Evolutionary conservation across 2,329 filamentous ascomycete species (phyloP).

Genomic region (Periglandula ipomoeae): DNA sequence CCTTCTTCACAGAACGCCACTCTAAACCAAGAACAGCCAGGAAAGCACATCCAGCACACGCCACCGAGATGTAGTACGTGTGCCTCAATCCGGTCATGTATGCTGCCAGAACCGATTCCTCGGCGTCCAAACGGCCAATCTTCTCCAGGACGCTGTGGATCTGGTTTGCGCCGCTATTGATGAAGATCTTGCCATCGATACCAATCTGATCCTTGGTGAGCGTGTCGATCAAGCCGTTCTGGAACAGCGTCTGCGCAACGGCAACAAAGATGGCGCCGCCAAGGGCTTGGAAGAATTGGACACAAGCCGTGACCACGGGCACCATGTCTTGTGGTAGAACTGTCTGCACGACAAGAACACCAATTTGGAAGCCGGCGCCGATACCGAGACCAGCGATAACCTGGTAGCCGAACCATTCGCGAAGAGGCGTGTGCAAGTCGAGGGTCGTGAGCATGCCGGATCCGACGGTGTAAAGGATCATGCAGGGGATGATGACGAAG

Average conservation of each 20-base stretch:
- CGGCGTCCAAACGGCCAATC: slow-evolving; percentile 31
- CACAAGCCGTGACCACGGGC: slow-evolving; percentile 40
- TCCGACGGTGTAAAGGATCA: slow-evolving; percentile 35
- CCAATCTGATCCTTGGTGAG: slow-evolving; percentile 34
- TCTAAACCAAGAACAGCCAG: slow-evolving; percentile 32
- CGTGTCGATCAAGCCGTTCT: slow-evolving; percentile 49
- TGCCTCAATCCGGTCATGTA: slow-evolving; percentile 41
- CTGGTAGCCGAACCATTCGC: slow-evolving; percentile 50
- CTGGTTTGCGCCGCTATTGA: slow-evolving; percentile 44
- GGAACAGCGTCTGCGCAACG: slow-evolving; percentile 58
- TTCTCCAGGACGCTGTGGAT: slow-evolving; percentile 33
- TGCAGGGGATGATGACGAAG: slow-evolving; percentile 30
- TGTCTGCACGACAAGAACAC: slow-evolving; percentile 42
- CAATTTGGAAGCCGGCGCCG: slow-evolving; percentile 38
- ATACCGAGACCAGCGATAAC: slow-evolving; percentile 45
- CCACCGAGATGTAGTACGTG: slow-evolving; percentile 43
- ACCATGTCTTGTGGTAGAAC: slow-evolving; percentile 38
- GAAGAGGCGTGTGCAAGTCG: slow-evolving; percentile 32
- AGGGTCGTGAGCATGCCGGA: slow-evolving; percentile 47
- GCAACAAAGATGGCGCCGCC: slow-evolving; percentile 58
- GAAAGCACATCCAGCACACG: slow-evolving; percentile 37
- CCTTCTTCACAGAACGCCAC: slow-evolving; percentile 47
- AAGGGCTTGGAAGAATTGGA: slow-evolving; percentile 55
- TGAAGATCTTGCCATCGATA: slow-evolving; percentile 38
- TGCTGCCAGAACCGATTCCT: slow-evolving; percentile 34